These are phyloP conservation scores for Gilbertella persicaria DNA, from an alignment of 371 early-diverging fungal species.

Conservation along the genomic window DNA sequence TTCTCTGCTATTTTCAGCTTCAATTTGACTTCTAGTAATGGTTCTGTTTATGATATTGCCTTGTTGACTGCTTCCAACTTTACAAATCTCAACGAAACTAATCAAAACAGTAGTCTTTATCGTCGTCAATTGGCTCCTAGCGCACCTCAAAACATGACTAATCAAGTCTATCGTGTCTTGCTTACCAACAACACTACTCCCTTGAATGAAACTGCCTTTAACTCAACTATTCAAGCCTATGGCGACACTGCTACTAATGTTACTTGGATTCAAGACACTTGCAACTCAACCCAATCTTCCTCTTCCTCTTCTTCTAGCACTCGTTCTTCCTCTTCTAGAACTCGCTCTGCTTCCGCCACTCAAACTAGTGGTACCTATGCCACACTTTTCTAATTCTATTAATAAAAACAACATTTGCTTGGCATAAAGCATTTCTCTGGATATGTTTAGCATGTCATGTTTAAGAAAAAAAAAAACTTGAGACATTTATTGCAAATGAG, in stretches of 20 bases:
- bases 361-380: too few species aligned
- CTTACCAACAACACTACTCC: not conserved
- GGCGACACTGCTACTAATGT: not conserved
- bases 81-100: not conserved
- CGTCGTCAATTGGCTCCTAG: too few species aligned
- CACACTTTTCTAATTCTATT: too few species aligned
- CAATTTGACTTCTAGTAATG: slow-evolving; percentile 1
- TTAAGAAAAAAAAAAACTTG: too few species aligned
- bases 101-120: not conserved
- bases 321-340: not conserved
- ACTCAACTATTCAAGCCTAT: not conserved
- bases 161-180: not conserved
- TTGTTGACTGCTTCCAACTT: slow-evolving; percentile 6
- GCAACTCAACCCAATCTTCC: not conserved
- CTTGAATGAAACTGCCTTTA: not conserved
- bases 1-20: slow-evolving; percentile 1
- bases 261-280: not conserved
- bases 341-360: not conserved
- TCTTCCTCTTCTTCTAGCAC: not conserved
- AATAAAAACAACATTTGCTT: too few species aligned
- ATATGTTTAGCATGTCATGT: too few species aligned
- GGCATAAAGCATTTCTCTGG: too few species aligned
- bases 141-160: not conserved
- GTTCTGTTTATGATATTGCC: slow-evolving; percentile 1
- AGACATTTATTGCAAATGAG: too few species aligned